Evolutionary conservation across 208 protist species (phyloP), one percentile per base, ranked within the genome.

Genomic region (Leishmania gerbilli): DNA sequence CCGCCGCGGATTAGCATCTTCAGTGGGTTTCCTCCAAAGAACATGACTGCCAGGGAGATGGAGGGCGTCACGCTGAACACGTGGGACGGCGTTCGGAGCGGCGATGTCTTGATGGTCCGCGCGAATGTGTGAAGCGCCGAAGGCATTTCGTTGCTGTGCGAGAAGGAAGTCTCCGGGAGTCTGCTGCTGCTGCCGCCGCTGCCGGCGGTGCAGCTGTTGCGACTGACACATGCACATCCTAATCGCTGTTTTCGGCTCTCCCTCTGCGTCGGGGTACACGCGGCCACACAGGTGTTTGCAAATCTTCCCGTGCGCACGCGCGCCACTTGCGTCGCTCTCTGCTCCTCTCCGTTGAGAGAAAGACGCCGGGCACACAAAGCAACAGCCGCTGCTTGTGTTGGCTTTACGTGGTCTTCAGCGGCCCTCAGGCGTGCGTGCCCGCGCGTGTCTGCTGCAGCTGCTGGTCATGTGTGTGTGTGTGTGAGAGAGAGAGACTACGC

Each of bases 51-150:
- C 49, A 71, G 64, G 42, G 60, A 74, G 27, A 80, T 83, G 78
- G 51, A 79, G 8, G 84, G 78, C 9, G 47, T 88, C 31, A 84
- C 88, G 27, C 67, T 97, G 31, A 76, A 34, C 19, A 82, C 74
- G 19, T 95, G 89, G 83, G 40, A 76, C 13, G 83, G 74, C 7
- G 74, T 95, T 24, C 88, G 90, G 31, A 94, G 88, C 56, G 90
- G 91, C 13, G 94, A 97, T 67, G 84, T 85, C 45, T 55, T 95
- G 40, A 92, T 88, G 77, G 87, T 95, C 45, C 90, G 89, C 27
- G 84, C 93, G 60, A 82, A 85, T 47, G 84, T 45, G 81, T 71
- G 42, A 45, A 15, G n/a, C 56, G 31, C 21, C 17, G 45, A 5
- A 34, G 56, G 49, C 65, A 15, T 51, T 82, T 71, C 67, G 21